These are phyloP conservation scores for Tubosaeta sp. DNA, from an alignment of 768 basidiomycete species.

Conservation along the genomic window DNA sequence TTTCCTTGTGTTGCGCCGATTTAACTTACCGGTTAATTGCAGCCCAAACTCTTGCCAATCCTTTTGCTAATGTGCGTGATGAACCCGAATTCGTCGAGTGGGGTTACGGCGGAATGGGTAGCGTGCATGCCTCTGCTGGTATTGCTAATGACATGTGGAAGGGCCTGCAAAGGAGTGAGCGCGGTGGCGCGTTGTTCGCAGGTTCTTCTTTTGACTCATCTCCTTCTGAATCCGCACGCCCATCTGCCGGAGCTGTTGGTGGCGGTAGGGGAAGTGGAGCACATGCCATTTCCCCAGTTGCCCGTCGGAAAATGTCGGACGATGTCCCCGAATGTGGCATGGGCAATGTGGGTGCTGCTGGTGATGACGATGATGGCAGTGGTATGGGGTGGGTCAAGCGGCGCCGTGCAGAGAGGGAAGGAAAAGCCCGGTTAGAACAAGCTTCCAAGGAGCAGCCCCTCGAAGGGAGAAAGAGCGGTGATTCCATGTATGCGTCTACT, in stretches of 20 bases:
- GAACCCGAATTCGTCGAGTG: conserved; percentile 87
- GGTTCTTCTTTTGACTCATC: conserved; percentile 7
- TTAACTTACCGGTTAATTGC: neutral
- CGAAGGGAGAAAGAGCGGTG: conserved; percentile 22
- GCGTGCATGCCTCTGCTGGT: conserved; percentile 31
- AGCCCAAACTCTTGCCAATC: conserved; percentile 43
- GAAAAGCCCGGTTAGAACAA: conserved; percentile 26
- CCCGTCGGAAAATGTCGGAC: conserved; percentile 16
- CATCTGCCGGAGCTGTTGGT: conserved; percentile 24
- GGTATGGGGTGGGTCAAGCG: conserved; percentile 81
- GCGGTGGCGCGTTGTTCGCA: conserved; percentile 22
- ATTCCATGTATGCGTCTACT: conserved; percentile 22
- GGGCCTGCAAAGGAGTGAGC: conserved; percentile 23
- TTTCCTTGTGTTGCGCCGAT: neutral
- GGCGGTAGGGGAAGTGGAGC: conserved; percentile 11
- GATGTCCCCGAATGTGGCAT: conserved; percentile 24
- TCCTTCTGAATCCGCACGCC: conserved; percentile 10
- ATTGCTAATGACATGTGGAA: conserved; percentile 28
- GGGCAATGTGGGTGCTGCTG: conserved; percentile 21
- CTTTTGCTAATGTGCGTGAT: conserved; percentile 58
- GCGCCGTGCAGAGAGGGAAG: conserved; percentile 57
- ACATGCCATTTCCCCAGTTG: conserved; percentile 6
- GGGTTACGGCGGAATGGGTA: conserved; percentile 87
- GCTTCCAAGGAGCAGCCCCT: conserved; percentile 12
- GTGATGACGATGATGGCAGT: conserved; percentile 74